A percentile compares a stretch with the other conserved stretches of the same genome.
phyloP scores from a whole-genome alignment of 208 protist species.

The Leishmania turanica region DNA sequence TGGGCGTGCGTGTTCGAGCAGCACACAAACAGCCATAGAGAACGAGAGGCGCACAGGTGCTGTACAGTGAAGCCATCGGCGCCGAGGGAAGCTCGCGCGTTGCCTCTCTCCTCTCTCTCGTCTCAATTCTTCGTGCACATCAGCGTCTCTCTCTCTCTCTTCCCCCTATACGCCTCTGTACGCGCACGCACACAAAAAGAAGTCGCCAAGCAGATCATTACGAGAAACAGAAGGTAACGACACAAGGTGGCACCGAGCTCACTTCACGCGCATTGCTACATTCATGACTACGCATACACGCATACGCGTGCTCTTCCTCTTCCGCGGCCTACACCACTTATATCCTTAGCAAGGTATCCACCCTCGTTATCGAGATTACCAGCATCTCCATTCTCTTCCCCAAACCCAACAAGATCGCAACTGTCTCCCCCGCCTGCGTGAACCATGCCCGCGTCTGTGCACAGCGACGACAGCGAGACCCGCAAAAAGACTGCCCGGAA shows the following conservation, averaged over 20 bases:
- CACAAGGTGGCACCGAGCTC: neutral
- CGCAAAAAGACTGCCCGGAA: conserved; percentile 17
- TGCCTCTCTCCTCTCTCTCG: neutral
- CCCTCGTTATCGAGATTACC: neutral
- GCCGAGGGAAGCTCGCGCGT: neutral
- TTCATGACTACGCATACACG: neutral
- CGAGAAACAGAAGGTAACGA: neutral
- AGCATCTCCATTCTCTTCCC: neutral
- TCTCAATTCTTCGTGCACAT: no score
- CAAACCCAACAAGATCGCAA: neutral
- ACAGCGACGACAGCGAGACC: conserved; percentile 15
- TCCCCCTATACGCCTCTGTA: neutral
- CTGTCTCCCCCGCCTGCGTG: neutral
- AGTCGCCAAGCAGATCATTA: neutral
- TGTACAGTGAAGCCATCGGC: neutral
- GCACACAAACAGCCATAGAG: neutral
- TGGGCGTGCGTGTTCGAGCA: neutral
- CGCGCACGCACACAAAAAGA: neutral
- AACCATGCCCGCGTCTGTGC: conserved; percentile 15
- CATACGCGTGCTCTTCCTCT: conserved; percentile 5
- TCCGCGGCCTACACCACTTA: conserved; percentile 1
- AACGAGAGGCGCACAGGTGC: neutral
- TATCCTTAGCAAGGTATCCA: neutral
- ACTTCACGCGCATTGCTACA: neutral
- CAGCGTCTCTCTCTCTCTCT: no score